These are phyloP conservation scores for Sophora flavescens DNA, from an alignment of 306 rosid genomes.

Conservation along the genomic window DNA sequence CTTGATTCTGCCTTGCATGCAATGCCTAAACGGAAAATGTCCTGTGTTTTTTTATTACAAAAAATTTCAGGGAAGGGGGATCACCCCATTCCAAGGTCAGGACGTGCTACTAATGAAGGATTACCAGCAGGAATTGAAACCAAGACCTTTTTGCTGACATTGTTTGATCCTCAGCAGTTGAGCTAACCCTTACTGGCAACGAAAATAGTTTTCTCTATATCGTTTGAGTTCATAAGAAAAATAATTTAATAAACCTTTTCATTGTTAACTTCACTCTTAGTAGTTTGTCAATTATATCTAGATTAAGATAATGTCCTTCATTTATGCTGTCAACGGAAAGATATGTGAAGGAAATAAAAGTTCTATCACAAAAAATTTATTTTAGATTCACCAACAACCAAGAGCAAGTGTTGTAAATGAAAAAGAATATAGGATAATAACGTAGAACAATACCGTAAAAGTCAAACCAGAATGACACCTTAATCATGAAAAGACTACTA, in stretches of 20 bases:
- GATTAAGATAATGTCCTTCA: background rate
- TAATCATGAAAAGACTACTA: slow-evolving; percentile 21
- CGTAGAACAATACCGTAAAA: background rate
- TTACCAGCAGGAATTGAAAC: background rate
- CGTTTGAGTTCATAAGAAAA: background rate
- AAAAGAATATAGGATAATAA: slow-evolving; percentile 22
- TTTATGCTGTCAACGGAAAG: background rate
- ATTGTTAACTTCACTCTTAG: background rate
- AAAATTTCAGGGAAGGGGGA: background rate
- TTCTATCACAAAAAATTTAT: background rate
- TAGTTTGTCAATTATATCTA: background rate
- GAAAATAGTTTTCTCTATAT: background rate
- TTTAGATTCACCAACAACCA: slow-evolving; percentile 13
- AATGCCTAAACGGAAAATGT: background rate
- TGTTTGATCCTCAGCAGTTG: background rate
- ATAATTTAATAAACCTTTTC: background rate
- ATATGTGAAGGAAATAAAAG: background rate
- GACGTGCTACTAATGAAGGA: background rate
- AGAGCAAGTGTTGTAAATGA: slow-evolving; percentile 3
- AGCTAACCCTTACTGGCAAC: background rate
- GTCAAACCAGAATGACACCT: slow-evolving; percentile 15
- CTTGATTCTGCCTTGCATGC: background rate
- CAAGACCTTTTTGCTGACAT: background rate
- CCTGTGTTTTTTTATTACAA: background rate
- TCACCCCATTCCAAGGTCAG: slow-evolving; percentile 1